A percentile compares a stretch with the other conserved stretches of the same genome.
These are phyloP conservation scores for Tulasnella sp. DNA, from an alignment of 768 basidiomycete species.

Conservation along the genomic window DNA sequence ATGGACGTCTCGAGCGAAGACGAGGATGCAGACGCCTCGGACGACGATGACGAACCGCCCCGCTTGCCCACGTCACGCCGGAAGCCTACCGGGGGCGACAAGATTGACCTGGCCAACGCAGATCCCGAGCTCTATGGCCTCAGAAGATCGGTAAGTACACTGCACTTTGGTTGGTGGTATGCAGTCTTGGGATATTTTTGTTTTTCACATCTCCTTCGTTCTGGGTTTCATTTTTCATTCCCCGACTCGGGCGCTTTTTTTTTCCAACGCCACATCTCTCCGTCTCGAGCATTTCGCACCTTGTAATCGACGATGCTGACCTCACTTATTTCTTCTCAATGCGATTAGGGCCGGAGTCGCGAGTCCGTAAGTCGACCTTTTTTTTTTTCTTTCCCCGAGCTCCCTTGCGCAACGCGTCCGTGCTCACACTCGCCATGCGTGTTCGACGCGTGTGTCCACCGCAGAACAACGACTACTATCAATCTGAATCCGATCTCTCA, in stretches of 20 bases:
- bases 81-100: constrained; percentile 17
- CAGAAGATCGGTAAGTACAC: constrained; percentile 32
- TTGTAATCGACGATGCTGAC: not conserved
- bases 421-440: constrained; percentile 11
- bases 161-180: not conserved
- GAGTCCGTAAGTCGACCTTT: not conserved
- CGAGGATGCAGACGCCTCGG: constrained; percentile 41
- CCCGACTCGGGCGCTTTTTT: not conserved
- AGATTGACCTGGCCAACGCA: constrained; percentile 29
- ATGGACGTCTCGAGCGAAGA: constrained; percentile 64
- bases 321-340: not conserved
- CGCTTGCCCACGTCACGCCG: constrained; percentile 19
- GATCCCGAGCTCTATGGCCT: constrained; percentile 35
- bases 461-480: constrained; percentile 22
- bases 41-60: constrained; percentile 28
- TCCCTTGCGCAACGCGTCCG: not conserved
- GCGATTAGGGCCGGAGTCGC: constrained; percentile 20
- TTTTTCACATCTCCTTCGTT: not conserved
- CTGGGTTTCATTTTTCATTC: constrained; percentile 14
- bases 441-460: constrained; percentile 10
- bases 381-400: too few species aligned
- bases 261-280: not conserved
- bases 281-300: too few species aligned
- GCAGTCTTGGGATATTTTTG: constrained; percentile 3
- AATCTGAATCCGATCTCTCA: constrained; percentile 22